Conservation (phyloP, 2,329 filamentous ascomycete genomes). For the Ascomycota sp. region DNA sequence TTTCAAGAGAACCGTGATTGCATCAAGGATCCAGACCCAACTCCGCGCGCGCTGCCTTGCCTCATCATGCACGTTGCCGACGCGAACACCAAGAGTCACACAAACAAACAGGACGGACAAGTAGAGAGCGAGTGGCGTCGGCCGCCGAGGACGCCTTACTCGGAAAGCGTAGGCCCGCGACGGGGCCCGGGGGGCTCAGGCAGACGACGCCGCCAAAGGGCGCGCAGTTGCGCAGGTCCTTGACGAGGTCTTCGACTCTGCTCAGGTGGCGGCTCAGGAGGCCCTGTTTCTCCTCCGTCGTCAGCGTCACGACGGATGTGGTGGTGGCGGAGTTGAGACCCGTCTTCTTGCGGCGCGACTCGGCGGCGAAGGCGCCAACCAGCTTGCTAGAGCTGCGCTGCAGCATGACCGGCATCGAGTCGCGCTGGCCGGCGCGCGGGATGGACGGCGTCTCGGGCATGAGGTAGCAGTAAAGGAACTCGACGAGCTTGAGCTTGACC, state of each 20-base stretch:
- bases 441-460: conserved; percentile 66
- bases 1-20: too few relatives aligned
- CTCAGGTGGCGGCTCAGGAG: conserved; percentile 58
- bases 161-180: too few relatives aligned
- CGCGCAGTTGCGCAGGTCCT: conserved; percentile 61
- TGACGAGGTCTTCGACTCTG: conserved; percentile 69
- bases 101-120: too few relatives aligned
- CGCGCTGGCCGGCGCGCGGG: conserved; percentile 24
- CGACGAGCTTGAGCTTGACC: conserved; percentile 88
- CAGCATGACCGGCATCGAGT: conserved; percentile 29
- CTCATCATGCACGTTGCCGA: too few relatives aligned
- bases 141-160: too few relatives aligned
- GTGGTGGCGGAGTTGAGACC: too few relatives aligned
- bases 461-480: conserved; percentile 96
- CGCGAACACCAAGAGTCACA: too few relatives aligned
- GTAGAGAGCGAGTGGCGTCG: too few relatives aligned
- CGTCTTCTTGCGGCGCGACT: conserved; percentile 10
- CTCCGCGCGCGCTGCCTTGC: too few relatives aligned
- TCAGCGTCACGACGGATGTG: conserved; percentile 27
- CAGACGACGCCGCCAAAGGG: conserved; percentile 46
- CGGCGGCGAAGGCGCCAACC: conserved; percentile 29
- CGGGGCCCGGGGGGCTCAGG: too few relatives aligned
- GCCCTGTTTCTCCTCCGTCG: conserved; percentile 64
- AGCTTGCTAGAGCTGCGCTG: conserved; percentile 52
- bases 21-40: too few relatives aligned